These are phyloP conservation scores for Pythium plurisporium DNA, from an alignment of 352 stramenopile genomes.

Conservation along the genomic window DNA sequence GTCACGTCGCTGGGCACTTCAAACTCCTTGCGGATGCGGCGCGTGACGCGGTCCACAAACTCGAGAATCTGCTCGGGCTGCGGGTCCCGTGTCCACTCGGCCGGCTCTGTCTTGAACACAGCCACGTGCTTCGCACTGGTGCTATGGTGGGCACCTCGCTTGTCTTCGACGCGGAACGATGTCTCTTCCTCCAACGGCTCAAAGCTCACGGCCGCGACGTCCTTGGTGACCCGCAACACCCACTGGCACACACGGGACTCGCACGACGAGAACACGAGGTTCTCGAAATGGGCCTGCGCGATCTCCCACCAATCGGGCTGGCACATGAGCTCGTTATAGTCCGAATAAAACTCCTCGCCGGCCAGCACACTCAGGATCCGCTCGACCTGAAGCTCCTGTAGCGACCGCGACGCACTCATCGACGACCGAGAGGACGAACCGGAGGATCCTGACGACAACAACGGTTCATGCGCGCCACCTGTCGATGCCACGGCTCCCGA, in stretches of 20 bases:
- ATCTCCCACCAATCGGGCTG: conserved; percentile 77
- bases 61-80: conserved; percentile 72
- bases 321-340: conserved; percentile 80
- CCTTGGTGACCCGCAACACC: conserved; percentile 57
- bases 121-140: not conserved
- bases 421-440: conserved; percentile 10
- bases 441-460: conserved; percentile 8
- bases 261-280: conserved; percentile 66
- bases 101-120: conserved; percentile 17
- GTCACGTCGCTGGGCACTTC: conserved; percentile 64
- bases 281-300: conserved; percentile 84
- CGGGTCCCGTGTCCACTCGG: conserved; percentile 59
- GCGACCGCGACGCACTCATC: conserved; percentile 24
- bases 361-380: conserved; percentile 71
- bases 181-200: conserved; percentile 51
- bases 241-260: conserved; percentile 71
- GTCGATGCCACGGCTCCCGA: too few species aligned
- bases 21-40: conserved; percentile 68
- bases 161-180: conserved; percentile 13
- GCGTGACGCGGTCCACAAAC: conserved; percentile 64
- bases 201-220: conserved; percentile 51
- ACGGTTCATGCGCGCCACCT: conserved; percentile 1
- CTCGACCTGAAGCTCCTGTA: conserved; percentile 68
- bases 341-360: conserved; percentile 79
- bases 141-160: conserved; percentile 5